Evolutionary conservation across 306 rosid species (phyloP).

Genomic region (Castanea crenata): DNA sequence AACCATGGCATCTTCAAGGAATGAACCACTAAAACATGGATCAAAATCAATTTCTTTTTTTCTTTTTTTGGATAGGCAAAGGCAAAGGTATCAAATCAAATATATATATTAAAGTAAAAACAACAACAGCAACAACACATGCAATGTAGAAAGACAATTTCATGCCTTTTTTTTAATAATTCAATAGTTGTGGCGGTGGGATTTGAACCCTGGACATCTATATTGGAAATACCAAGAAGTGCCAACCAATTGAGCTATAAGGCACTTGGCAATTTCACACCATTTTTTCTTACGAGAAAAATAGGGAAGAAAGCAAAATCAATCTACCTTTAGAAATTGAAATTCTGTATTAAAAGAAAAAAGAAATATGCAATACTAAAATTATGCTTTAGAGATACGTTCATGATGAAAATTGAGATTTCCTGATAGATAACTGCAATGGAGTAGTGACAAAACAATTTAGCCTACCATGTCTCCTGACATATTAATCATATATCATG

Average conservation of each 20-base stretch:
- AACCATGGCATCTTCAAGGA: conserved; percentile 92
- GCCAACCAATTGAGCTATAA: too few relatives aligned
- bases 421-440: neutral
- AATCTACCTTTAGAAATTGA: conserved; percentile 11
- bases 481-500: neutral
- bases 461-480: neutral
- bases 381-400: neutral
- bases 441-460: conserved; percentile 5
- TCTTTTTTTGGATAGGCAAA: too few relatives aligned
- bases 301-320: neutral
- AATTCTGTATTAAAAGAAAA: neutral
- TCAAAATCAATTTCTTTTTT: neutral
- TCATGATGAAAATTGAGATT: neutral
- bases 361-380: neutral
- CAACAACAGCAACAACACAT: neutral
- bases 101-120: neutral
- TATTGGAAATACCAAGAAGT: too few relatives aligned
- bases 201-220: too few relatives aligned
- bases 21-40: conserved; percentile 60
- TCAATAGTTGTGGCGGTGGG: too few relatives aligned
- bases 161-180: neutral
- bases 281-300: conserved; percentile 5
- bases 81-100: too few relatives aligned
- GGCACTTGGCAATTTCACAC: neutral
- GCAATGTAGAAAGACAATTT: conserved; percentile 10